A percentile compares a stretch with the other conserved stretches of the same genome.
phyloP scores from a whole-genome alignment of 2,329 filamentous ascomycete genomes.

The Elsinoe australis region DNA sequence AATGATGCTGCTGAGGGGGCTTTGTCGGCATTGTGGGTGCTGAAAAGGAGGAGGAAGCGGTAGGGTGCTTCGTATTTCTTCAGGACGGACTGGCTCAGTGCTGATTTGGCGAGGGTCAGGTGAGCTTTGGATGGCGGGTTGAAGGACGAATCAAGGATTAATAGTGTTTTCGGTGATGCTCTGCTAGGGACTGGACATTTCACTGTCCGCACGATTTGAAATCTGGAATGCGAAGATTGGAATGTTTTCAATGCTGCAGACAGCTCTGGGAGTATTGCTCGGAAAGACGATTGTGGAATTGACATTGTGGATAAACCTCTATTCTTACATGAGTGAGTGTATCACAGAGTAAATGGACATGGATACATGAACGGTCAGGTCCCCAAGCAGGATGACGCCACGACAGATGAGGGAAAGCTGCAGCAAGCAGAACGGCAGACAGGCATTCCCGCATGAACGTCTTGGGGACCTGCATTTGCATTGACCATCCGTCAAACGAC shows the following conservation, averaged over 20 bases:
- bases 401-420: too few species aligned
- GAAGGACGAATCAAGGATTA: constrained; percentile 59
- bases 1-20: constrained; percentile 60
- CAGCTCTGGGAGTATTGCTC: constrained; percentile 34
- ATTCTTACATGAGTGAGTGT: not conserved
- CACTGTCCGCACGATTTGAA: constrained; percentile 32
- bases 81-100: constrained; percentile 37
- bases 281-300: constrained; percentile 6
- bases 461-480: too few species aligned
- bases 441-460: too few species aligned
- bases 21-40: constrained; percentile 59
- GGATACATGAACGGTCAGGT: not conserved
- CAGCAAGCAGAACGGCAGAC: too few species aligned
- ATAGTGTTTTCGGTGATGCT: constrained; percentile 41
- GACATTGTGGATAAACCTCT: not conserved
- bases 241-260: constrained; percentile 38
- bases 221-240: constrained; percentile 32
- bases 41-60: constrained; percentile 52
- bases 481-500: too few species aligned
- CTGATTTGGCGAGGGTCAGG: constrained; percentile 47
- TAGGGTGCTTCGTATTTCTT: constrained; percentile 31
- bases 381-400: too few species aligned
- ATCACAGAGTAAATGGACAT: not conserved
- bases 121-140: constrained; percentile 58
- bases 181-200: constrained; percentile 19